Base-by-base conservation (phyloP, 352 stramenopile genomes). In the Pythium pyrilobum region DNA sequence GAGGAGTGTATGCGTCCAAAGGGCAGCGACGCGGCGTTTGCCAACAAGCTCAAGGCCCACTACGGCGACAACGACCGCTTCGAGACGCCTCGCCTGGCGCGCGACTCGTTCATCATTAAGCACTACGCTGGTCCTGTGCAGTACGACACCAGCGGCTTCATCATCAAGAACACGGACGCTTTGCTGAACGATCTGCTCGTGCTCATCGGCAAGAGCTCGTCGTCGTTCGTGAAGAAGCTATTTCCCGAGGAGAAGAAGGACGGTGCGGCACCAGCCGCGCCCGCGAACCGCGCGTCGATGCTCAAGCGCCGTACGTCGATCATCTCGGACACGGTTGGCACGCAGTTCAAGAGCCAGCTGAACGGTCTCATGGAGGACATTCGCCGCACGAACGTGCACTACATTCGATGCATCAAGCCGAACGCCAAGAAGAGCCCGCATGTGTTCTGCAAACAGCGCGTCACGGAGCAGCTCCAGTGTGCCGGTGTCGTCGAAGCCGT, bases 381-480 rank as follows among this genome's bases (percentile, higher is more conserved):
- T 55, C 89, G 96, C 46, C 83, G 79, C 33, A 98, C 95, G 3
- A 89, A 98, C 53, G 94, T 97, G 23, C 96, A 99, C 66, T 99
- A 99, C 74, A 97, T 99, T 59, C 85, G 97, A 29, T 99, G 97
- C 71, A 96, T 99, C 60, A 99, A 99, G 73, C 96, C 97, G 0
- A 99, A 99, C 67, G 87, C 96, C 63, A 83, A 96, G 36, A 97
- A 98, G 66, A 97, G 96, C 51, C 51, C 82, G 38, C 27, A 66
- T 13, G 48, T 86, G 13, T 93, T 98, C 62, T 93, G 92, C 61
- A 84, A 97, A 54, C 70, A 89, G 37, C 76, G 94, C 47, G 83
- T 98, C 10, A 96, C 96, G 6, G 92, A 99, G 68, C 97, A 99
- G 81, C 66, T 99, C 11, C 81, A 88, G 56, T 99, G 98, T 57